phyloP scores from a whole-genome alignment of 768 basidiomycete genomes.

The Mycena maculata region DNA sequence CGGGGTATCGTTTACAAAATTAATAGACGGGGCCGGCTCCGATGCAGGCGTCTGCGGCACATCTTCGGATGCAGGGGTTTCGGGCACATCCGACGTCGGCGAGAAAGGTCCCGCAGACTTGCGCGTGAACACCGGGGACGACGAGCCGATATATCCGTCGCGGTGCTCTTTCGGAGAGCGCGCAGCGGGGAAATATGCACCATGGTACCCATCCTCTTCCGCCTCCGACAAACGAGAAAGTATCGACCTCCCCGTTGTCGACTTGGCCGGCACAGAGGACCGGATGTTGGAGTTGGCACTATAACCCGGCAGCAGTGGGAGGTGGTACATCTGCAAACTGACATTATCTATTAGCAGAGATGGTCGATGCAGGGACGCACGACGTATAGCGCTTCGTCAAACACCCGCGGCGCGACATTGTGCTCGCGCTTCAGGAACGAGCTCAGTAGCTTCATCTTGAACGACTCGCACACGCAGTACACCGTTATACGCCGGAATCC shows the following conservation, averaged over 20 bases:
- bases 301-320: conserved; percentile 93
- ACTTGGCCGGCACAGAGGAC: conserved; percentile 76
- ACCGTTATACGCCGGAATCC: conserved; percentile 88
- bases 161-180: conserved; percentile 47
- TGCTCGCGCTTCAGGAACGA: conserved; percentile 94
- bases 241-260: conserved; percentile 66
- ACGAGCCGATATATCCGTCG: conserved; percentile 76
- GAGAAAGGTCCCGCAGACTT: conserved; percentile 30
- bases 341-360: conserved; percentile 14
- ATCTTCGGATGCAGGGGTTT: conserved; percentile 27
- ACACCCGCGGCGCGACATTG: conserved; percentile 86
- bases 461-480: conserved; percentile 88
- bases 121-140: conserved; percentile 54
- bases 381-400: conserved; percentile 94
- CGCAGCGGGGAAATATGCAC: conserved; percentile 74
- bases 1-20: neutral
- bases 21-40: conserved; percentile 20
- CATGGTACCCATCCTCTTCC: conserved; percentile 92
- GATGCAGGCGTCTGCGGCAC: conserved; percentile 25
- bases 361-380: conserved; percentile 59
- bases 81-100: conserved; percentile 3
- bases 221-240: conserved; percentile 82
- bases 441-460: conserved; percentile 86
- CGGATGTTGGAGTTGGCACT: conserved; percentile 86
- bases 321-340: conserved; percentile 80